These are phyloP conservation scores for Clavispora santaluciae DNA, from an alignment of 805 yeast species.

Conservation along the genomic window DNA sequence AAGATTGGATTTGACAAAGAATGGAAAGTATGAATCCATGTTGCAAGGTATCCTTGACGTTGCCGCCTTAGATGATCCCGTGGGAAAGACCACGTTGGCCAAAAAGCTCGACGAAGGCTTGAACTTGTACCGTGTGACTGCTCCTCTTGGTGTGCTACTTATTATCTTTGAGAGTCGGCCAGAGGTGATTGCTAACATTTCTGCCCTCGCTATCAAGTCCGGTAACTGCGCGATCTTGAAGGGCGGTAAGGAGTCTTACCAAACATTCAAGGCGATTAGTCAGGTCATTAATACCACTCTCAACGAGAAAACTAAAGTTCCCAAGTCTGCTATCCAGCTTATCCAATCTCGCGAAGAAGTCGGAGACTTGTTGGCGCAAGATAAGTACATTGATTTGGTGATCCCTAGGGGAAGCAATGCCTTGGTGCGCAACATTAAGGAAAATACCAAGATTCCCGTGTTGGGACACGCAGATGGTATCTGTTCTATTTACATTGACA, in stretches of 20 bases:
- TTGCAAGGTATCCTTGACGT: conserved; percentile 92
- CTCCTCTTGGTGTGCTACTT: conserved; percentile 91
- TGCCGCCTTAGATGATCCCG: conserved; percentile 83
- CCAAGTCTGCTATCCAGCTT: conserved; percentile 76
- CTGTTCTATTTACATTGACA: conserved; percentile 82
- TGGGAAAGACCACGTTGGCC: conserved; percentile 82
- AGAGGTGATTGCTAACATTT: conserved; percentile 96
- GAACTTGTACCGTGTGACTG: conserved; percentile 73
- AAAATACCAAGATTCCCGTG: conserved; percentile 89
- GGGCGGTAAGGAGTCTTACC: conserved; percentile 91
- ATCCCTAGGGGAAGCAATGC: conserved; percentile 98
- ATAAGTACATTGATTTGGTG: conserved; percentile 86
- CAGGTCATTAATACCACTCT: conserved; percentile 60
- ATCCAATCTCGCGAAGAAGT: conserved; percentile 89
- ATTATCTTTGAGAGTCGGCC: conserved; percentile 96
- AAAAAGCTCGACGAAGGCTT: conserved; percentile 87
- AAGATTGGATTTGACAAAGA: conserved; percentile 74
- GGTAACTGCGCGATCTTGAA: conserved; percentile 96
- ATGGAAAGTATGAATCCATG: conserved; percentile 90
- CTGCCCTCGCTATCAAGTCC: conserved; percentile 91
- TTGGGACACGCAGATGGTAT: conserved; percentile 98
- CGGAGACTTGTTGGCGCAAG: conserved; percentile 76
- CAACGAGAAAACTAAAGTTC: conserved; percentile 60
- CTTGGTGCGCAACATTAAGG: conserved; percentile 80
- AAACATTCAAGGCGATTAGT: conserved; percentile 83